These are phyloP conservation scores for Gonapodya sp. DNA, from an alignment of 192 early-diverging fungal species.

Conservation along the genomic window DNA sequence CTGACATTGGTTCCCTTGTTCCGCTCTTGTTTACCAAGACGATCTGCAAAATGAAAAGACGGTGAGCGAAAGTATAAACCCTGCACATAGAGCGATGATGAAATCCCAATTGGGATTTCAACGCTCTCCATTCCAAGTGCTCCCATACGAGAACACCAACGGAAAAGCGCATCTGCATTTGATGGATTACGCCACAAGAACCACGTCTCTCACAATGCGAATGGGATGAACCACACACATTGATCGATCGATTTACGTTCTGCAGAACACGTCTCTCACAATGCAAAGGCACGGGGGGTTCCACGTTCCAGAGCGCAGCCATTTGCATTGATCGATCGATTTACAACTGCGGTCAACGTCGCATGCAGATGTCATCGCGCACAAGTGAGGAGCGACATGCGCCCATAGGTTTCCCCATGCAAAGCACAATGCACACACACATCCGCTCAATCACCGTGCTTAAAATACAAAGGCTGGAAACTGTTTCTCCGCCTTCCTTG, in stretches of 20 bases:
- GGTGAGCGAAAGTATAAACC: background rate
- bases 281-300: background rate
- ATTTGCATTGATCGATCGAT: background rate
- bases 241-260: constrained; percentile 1
- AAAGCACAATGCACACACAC: background rate
- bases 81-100: background rate
- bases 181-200: background rate
- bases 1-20: too few species aligned
- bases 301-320: background rate
- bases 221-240: background rate
- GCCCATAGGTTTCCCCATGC: background rate
- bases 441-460: background rate
- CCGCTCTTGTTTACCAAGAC: too few species aligned
- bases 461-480: background rate
- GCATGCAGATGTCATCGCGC: background rate
- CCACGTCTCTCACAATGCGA: background rate
- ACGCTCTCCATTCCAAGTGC: background rate
- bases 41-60: background rate
- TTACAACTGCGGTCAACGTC: background rate
- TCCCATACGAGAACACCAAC: background rate
- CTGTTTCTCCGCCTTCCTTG: background rate
- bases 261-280: background rate
- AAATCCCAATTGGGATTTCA: background rate
- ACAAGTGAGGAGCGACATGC: background rate
- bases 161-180: background rate